Evolutionary conservation across 2,329 filamentous ascomycete species (phyloP).

Genomic region (Mariannaea elegans): DNA sequence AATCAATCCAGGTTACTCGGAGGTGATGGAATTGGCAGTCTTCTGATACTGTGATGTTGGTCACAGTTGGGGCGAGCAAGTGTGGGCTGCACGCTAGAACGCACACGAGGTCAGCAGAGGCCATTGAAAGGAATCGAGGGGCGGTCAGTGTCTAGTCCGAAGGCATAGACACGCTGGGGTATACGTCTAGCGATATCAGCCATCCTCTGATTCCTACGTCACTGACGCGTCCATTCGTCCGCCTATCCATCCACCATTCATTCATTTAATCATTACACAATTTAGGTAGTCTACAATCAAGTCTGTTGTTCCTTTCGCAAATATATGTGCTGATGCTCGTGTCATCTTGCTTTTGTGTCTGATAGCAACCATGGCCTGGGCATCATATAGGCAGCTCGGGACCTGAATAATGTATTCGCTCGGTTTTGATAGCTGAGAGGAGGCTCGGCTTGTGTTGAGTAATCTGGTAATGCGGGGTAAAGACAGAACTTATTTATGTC

Average conservation of each 20-base stretch:
- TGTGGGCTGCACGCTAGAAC: not conserved
- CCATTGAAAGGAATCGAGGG: not conserved
- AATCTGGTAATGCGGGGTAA: not conserved
- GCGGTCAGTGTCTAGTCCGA: not conserved
- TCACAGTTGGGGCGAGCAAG: not conserved
- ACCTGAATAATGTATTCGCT: too few relatives aligned
- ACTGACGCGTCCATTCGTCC: conserved; percentile 11
- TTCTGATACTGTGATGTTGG: not conserved
- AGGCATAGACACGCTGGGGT: conserved; percentile 7
- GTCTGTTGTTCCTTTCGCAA: conserved; percentile 30
- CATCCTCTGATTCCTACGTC: conserved; percentile 9
- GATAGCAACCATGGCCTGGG: too few relatives aligned
- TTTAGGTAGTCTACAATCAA: conserved; percentile 39
- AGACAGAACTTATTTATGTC: too few relatives aligned
- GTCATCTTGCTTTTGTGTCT: too few relatives aligned
- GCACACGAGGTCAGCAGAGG: not conserved
- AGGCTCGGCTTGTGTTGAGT: not conserved
- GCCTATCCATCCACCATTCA: conserved; percentile 20
- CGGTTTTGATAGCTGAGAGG: too few relatives aligned
- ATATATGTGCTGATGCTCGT: not conserved
- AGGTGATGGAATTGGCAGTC: not conserved
- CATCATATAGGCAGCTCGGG: too few relatives aligned
- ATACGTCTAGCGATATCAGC: conserved; percentile 11
- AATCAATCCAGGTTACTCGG: conserved; percentile 13
- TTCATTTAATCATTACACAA: conserved; percentile 31